Base-by-base conservation (phyloP, 441 rosid species). In the Corymbia calophylla region DNA sequence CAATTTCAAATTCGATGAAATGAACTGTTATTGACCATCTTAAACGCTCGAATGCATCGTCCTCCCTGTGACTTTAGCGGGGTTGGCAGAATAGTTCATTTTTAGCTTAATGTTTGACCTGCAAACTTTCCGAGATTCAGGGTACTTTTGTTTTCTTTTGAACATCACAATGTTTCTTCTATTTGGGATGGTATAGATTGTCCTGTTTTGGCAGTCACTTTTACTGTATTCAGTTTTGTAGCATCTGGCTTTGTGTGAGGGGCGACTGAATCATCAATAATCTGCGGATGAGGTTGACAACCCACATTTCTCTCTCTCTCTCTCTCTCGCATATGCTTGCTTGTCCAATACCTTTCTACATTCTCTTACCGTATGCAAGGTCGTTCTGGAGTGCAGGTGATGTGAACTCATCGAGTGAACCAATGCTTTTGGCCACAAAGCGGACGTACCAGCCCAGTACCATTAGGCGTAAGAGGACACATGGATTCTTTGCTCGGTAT, bases 401-500 rank as follows among this genome's bases (percentile, higher is more conserved):
- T 95, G 96, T 92, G 6, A 93, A 95, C 93, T 94, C 96, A 87
- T 93, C 97, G 6, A 91, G 68, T 88, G 99, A 95, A 91, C 97
- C 99, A 9, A 92, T 97, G 96, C 95, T 97, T 47, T 92, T 95
- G 86, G 91, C 94, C 88, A 94, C 98, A 27, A 97, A 98, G 89
- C 92, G 99, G 94, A 97, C 99, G 84, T 97, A 90, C 94, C 99
- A 98, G 89, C 99, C 99, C 68, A 97, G 99, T 92, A 90, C 92
- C 91, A 92, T 97, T 87, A 95, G 94, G 91, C 96, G 98, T 58
- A 97, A 98, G 93, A 94, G 99, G 80, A 98, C 93, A 86, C 99
- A 96, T 90, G 99, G 99, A 27, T 98, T 92, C 94, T 97, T 97
- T 89, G 98, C 98, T 64, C 98, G 99, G 99, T 97, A 94, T 55